Evolutionary conservation across 202 grass and related monocot genomes (phyloP).

Genomic region (Cymbopogon flexuosus): DNA sequence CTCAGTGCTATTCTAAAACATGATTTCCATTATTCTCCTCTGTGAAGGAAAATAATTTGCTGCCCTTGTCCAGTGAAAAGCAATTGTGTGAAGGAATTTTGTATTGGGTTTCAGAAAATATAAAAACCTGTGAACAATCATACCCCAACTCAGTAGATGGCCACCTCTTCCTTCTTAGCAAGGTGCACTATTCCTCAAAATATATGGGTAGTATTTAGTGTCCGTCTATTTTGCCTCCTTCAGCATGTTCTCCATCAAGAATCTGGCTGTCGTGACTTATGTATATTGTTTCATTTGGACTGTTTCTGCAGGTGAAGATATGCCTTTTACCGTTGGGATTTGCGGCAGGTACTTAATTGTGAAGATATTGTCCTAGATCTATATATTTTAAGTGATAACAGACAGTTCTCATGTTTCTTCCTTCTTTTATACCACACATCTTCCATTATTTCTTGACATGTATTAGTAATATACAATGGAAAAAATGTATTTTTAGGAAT

Average conservation of each 20-base stretch:
- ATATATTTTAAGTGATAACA: neutral
- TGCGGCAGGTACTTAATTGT: constrained; percentile 34
- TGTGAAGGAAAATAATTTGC: constrained; percentile 8
- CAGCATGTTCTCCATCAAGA: neutral
- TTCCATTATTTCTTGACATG: neutral
- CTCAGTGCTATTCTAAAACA: neutral
- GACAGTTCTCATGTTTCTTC: neutral
- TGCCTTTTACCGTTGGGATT: constrained; percentile 58
- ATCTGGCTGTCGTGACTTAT: neutral
- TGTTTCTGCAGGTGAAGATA: constrained; percentile 45
- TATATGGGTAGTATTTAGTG: constrained; percentile 8
- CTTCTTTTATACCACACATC: neutral
- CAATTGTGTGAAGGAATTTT: constrained; percentile 60
- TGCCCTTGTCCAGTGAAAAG: constrained; percentile 49
- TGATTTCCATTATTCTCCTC: neutral
- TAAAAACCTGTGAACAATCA: constrained; percentile 3
- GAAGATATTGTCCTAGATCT: neutral
- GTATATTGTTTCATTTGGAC: neutral
- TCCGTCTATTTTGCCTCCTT: neutral
- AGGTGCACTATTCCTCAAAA: constrained; percentile 37
- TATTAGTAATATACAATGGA: neutral
- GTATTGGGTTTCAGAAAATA: constrained; percentile 45
- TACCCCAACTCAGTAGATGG: constrained; percentile 14
- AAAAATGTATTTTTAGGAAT: constrained; percentile 39
- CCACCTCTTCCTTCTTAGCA: constrained; percentile 47